Base-by-base conservation (phyloP, 345 rosid species). In the Ceriops zippeliana region DNA sequence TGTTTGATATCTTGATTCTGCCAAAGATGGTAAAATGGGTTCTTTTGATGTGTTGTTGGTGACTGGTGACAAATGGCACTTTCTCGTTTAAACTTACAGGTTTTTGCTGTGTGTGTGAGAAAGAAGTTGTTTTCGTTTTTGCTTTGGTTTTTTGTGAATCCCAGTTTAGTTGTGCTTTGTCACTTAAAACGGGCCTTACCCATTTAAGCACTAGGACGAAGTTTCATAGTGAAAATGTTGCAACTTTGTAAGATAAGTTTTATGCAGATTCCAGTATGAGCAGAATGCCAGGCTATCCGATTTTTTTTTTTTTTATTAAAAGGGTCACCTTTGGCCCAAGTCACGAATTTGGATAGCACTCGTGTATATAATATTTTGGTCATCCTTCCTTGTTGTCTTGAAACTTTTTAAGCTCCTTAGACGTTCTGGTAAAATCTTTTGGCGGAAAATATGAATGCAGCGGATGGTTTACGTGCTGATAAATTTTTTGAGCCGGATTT, bases 381-480 rank as follows among this genome's bases (percentile, higher is more conserved):
- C 27, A 27, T 15, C 16, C 13, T 68, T 47, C 20, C 3, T 19
- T 68, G 5, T 42, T 34, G 21, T 34, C 37, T 7, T 34, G 37
- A 34, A 34, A 34, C 1, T 6, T 34, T 34, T 34, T 34, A 34
- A 34, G 37, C 37, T 34, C 10, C 37, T 34, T 1, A 34, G 9
- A 5, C 17, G 6, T 15, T 46, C 21, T 62, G 42, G 26, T 58
- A 35, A 62, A 34, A 2, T 62, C 21, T n/a, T 22, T 46, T 42
- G 62, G 37, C 35, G 52, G 34, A 24, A 51, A 73, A 46, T 61
- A 37, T 69, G 37, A 63, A 51, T 65, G 72, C 89, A 93, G 98
- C 98, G 51, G 98, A 91, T 82, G 98, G 98, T 54, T 79, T 93
- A 71, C 95, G 98, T 20, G 97, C 97, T 70, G 98, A 93, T 80